A percentile compares a stretch with the other conserved stretches of the same genome.
Evolutionary conservation across 192 early-diverging fungal genomes (phyloP).

Genomic region (Coemansia guatemalensis): DNA sequence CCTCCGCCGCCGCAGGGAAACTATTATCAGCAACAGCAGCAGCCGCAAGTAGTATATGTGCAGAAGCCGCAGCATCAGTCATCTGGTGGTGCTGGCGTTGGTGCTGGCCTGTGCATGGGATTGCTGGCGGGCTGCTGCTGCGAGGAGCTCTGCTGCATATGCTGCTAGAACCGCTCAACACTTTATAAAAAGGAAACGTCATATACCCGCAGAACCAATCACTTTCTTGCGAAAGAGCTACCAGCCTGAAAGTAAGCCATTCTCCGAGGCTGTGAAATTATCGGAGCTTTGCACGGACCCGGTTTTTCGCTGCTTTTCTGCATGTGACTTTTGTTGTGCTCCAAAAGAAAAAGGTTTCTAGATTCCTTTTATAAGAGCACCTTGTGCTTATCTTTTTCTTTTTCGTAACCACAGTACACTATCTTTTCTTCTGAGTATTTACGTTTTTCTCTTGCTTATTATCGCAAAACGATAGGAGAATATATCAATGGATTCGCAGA

Average conservation of each 20-base stretch:
- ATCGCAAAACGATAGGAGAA: not conserved
- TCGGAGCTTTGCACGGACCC: no score
- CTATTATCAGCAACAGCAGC: conserved; percentile 18
- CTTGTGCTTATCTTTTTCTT: no score
- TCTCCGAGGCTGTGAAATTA: no score
- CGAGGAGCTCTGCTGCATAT: conserved; percentile 17
- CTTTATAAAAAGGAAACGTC: no score
- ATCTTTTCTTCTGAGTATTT: not conserved
- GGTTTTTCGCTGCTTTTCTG: not conserved
- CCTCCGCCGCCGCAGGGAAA: conserved; percentile 8
- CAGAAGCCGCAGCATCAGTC: conserved; percentile 2
- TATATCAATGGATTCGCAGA: conserved; percentile 54
- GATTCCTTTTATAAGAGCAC: not conserved
- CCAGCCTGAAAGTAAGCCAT: no score
- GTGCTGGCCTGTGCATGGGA: conserved; percentile 23
- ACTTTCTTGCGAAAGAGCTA: no score
- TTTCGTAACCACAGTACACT: not conserved
- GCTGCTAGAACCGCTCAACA: not conserved
- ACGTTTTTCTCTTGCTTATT: not conserved
- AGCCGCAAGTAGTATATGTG: conserved; percentile 35
- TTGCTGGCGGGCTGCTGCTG: conserved; percentile 20
- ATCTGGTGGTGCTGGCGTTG: conserved; percentile 12
- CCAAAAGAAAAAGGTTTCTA: not conserved
- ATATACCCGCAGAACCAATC: no score
- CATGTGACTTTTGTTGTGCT: conserved; percentile 6